Conservation (phyloP, 2,329 filamentous ascomycete genomes). For the Aspergillus sp. region DNA sequence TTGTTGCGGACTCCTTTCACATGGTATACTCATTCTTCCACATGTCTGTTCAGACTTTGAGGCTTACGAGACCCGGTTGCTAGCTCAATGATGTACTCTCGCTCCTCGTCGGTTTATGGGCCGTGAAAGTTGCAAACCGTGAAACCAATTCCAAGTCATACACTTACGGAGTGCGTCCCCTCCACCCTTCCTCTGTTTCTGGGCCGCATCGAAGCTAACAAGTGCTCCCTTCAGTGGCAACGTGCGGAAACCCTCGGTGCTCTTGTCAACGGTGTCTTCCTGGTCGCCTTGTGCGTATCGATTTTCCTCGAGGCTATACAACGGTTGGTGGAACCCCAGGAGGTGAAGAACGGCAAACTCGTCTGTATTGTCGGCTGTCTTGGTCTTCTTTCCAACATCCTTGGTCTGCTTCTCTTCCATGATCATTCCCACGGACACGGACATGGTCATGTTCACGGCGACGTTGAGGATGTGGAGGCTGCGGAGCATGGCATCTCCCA, state of each 20-base stretch:
- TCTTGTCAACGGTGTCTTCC: constrained; percentile 94
- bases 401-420: constrained; percentile 87
- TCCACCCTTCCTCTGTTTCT: background rate
- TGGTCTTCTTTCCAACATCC: constrained; percentile 81
- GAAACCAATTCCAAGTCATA: constrained; percentile 81
- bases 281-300: constrained; percentile 92
- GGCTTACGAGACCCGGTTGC: constrained; percentile 4
- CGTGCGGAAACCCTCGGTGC: constrained; percentile 95
- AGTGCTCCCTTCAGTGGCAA: constrained; percentile 66
- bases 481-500: constrained; percentile 40
- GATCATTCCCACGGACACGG: constrained; percentile 81
- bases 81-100: constrained; percentile 97
- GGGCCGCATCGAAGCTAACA: constrained; percentile 10
- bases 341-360: constrained; percentile 78
- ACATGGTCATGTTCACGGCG: constrained; percentile 49
- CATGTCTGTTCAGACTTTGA: background rate
- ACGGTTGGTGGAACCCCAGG: constrained; percentile 85
- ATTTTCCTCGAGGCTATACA: constrained; percentile 95
- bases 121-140: constrained; percentile 82
- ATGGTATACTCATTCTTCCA: constrained; percentile 63
- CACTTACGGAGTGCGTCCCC: constrained; percentile 76
- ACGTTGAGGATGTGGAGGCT: constrained; percentile 41
- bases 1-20: constrained; percentile 96
- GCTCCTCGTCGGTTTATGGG: constrained; percentile 88
- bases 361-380: constrained; percentile 86